Evolutionary conservation across 345 rosid species (phyloP), one percentile per base, ranked within the genome.

Genomic region (Lagerstroemia speciosa): DNA sequence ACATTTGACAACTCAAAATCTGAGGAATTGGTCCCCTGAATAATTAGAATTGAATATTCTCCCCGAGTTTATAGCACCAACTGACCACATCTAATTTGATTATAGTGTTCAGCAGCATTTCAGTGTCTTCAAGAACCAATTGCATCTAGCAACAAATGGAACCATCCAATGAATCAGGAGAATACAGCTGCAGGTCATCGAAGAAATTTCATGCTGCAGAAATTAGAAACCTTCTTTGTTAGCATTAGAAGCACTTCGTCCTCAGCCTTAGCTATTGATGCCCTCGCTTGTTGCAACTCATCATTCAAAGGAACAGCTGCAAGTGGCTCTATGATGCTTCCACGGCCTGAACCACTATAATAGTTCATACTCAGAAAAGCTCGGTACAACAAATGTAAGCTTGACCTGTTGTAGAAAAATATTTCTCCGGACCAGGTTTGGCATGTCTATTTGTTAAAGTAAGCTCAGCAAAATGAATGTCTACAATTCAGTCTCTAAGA

Each of bases 251-350:
- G 96, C 78, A 89, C 86, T 17, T 85, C 94, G 69, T 80, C 83
- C 83, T 93, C 97, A 41, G 96, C 96, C 82, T 84, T 82, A 65
- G 91, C 81, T 73, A 82, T 89, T 65, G 74, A 76, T 76, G 80
- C 87, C 77, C 91, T 87, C 27, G 92, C 94, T 72, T 72, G 82
- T 78, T 89, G 87, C 76, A 93, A 77, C 72, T 93, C 97, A 70
- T 89, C 98, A 69, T 93, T 91, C 72, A 91, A 77, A 74, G 91
- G 82, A 72, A 89, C 89, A 6, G 94, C 98, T 55, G 80, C 73
- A 34, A 93, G 79, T 72, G 98, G 98, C 85, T 93, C 96, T 17
- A 87, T 50, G 68, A 83, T 78, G 77, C 83, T 84, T 81, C 86
- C 89, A 68, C 67, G 74, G 67, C 97, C 89, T 84, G 98, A 86